These are phyloP conservation scores for Somion occarium DNA, from an alignment of 1,284 basidiomycete species.

Conservation along the genomic window DNA sequence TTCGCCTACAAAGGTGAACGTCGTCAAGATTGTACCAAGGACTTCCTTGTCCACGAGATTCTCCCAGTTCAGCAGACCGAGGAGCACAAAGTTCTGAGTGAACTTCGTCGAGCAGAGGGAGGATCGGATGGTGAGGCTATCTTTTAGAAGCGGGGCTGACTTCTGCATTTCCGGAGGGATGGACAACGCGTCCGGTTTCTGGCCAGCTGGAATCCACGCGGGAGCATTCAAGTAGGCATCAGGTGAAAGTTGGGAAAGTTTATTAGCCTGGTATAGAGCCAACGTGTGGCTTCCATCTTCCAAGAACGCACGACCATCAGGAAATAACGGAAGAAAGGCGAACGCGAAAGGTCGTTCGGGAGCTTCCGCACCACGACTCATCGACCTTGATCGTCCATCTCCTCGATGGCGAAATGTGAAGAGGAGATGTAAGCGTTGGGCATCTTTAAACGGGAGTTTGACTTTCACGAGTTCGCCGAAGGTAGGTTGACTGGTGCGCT, in stretches of 20 bases:
- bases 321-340: conserved; percentile 86
- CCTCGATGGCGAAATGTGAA: conserved; percentile 90
- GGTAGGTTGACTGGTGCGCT: conserved; percentile 80
- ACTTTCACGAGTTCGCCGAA: conserved; percentile 94
- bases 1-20: conserved; percentile 91
- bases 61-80: conserved; percentile 86
- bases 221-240: conserved; percentile 71
- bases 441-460: conserved; percentile 63
- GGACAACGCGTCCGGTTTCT: conserved; percentile 53
- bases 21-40: conserved; percentile 71
- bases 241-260: conserved; percentile 52
- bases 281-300: conserved; percentile 90
- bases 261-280: conserved; percentile 78
- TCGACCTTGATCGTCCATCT: conserved; percentile 45
- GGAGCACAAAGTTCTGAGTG: conserved; percentile 87
- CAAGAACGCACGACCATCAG: conserved; percentile 74
- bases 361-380: conserved; percentile 34
- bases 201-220: conserved; percentile 49
- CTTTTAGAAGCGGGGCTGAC: conserved; percentile 65
- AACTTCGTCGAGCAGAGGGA: conserved; percentile 91
- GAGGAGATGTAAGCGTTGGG: conserved; percentile 87
- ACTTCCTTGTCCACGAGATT: conserved; percentile 59
- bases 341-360: conserved; percentile 86
- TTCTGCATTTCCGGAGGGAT: conserved; percentile 63
- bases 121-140: conserved; percentile 80